phyloP scores from a whole-genome alignment of 2,329 filamentous ascomycete species.

The Ceratocystis cacaofunesta region DNA sequence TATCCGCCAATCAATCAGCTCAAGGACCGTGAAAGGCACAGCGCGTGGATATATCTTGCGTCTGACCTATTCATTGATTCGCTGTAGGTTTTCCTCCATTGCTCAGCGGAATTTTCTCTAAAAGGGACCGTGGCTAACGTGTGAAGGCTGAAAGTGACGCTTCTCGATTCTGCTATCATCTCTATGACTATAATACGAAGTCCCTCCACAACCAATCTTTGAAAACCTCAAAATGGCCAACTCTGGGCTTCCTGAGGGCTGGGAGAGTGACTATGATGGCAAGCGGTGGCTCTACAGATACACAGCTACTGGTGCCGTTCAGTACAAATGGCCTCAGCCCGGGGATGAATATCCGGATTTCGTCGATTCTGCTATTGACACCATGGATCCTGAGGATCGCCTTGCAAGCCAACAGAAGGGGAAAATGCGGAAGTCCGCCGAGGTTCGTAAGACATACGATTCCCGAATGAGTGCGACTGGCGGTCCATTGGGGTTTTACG shows the following conservation, averaged over 20 bases:
- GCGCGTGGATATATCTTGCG: neutral
- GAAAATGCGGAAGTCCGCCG: neutral
- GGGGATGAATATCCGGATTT: constrained; percentile 45
- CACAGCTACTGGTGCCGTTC: constrained; percentile 37
- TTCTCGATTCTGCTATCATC: neutral
- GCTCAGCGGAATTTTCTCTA: neutral
- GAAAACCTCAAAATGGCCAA: constrained; percentile 25
- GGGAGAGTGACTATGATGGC: constrained; percentile 45
- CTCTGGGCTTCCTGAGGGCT: constrained; percentile 34
- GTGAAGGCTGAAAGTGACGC: neutral
- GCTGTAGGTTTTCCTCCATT: neutral
- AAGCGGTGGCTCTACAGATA: constrained; percentile 43
- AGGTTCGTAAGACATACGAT: constrained; percentile 24
- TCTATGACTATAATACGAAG: neutral
- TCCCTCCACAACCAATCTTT: neutral
- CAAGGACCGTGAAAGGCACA: neutral
- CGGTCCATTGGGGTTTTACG: constrained; percentile 20
- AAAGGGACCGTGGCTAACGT: neutral
- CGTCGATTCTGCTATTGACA: constrained; percentile 24
- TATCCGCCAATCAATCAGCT: neutral
- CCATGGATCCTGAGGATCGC: constrained; percentile 36
- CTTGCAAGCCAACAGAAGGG: constrained; percentile 37
- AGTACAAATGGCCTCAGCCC: constrained; percentile 41
- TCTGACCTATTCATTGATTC: neutral
- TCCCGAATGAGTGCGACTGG: constrained; percentile 18